Conservation (phyloP, 805 yeast species). For the Candida maris region DNA sequence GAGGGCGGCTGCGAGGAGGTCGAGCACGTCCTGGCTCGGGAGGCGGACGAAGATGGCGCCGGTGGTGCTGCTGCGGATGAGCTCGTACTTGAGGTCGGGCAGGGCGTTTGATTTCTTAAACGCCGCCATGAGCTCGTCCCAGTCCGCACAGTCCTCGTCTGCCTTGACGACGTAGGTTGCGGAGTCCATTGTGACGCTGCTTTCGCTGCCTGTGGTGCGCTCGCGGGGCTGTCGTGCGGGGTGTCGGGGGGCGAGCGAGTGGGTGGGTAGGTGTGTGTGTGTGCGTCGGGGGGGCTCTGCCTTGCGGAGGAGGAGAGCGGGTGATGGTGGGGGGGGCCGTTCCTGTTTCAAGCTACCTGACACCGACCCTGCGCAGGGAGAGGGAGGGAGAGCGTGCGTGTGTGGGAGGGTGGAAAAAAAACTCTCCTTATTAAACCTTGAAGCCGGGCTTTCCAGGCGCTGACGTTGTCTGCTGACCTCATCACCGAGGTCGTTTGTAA, state of each 20-base stretch:
- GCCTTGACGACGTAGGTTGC: conserved; percentile 8
- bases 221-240: no score
- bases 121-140: conserved; percentile 16
- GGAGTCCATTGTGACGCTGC: not conserved
- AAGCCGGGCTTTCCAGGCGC: no score
- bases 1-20: conserved; percentile 16
- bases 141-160: conserved; percentile 7
- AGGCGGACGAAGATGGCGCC: conserved; percentile 16
- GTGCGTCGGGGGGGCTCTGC: not conserved
- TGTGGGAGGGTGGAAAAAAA: no score
- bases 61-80: conserved; percentile 16
- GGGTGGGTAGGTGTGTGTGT: no score
- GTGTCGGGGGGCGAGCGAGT: no score
- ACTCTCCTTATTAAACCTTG: no score
- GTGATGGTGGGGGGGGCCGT: not conserved
- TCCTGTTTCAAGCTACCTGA: no score
- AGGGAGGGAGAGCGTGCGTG: no score
- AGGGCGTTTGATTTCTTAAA: conserved; percentile 14
- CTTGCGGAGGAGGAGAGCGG: not conserved
- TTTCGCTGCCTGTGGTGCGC: not conserved
- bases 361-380: not conserved
- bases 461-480: no score
- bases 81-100: conserved; percentile 13
- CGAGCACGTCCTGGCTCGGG: conserved; percentile 10
- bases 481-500: no score